phyloP scores from a whole-genome alignment of 2,329 filamentous ascomycete genomes.

The Fusarium nanum region DNA sequence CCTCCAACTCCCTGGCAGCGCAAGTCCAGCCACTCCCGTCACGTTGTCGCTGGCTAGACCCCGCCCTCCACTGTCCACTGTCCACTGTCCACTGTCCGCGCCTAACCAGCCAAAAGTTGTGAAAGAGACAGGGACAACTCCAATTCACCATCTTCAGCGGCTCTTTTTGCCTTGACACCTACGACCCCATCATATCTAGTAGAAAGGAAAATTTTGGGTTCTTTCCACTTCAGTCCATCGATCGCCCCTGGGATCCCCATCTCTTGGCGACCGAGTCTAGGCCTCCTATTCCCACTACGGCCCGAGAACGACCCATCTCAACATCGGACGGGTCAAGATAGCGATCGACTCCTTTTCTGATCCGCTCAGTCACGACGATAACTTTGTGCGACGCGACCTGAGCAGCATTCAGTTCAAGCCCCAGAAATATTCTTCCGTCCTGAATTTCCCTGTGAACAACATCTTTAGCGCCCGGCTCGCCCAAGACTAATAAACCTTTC shows the following conservation, averaged over 20 bases:
- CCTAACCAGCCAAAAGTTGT: constrained; percentile 47
- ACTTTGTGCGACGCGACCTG: constrained; percentile 12
- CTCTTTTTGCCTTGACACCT: constrained; percentile 33
- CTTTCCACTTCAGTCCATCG: constrained; percentile 7
- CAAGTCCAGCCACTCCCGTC: constrained; percentile 46
- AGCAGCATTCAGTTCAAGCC: constrained; percentile 1
- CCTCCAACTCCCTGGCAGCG: constrained; percentile 33
- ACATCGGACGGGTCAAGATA: constrained; percentile 21
- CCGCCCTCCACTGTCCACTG: constrained; percentile 42
- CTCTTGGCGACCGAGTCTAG: constrained; percentile 6
- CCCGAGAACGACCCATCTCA: constrained; percentile 18
- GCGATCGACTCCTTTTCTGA: constrained; percentile 23
- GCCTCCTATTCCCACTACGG: constrained; percentile 8
- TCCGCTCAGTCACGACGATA: constrained; percentile 12
- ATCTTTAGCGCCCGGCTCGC: constrained; percentile 31
- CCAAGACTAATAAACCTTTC: constrained; percentile 29
- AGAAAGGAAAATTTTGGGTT: constrained; percentile 2
- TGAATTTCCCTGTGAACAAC: constrained; percentile 32
- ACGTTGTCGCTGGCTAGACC: constrained; percentile 46
- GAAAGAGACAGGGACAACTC: constrained; percentile 35
- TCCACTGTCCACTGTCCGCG: constrained; percentile 34
- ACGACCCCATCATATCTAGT: constrained; percentile 14
- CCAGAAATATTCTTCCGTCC: constrained; percentile 10
- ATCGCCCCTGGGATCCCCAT: constrained; percentile 15
- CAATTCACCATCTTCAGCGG: constrained; percentile 34